Conservation (phyloP, 2,329 filamentous ascomycete genomes). For the Xylariaceae sp. region DNA sequence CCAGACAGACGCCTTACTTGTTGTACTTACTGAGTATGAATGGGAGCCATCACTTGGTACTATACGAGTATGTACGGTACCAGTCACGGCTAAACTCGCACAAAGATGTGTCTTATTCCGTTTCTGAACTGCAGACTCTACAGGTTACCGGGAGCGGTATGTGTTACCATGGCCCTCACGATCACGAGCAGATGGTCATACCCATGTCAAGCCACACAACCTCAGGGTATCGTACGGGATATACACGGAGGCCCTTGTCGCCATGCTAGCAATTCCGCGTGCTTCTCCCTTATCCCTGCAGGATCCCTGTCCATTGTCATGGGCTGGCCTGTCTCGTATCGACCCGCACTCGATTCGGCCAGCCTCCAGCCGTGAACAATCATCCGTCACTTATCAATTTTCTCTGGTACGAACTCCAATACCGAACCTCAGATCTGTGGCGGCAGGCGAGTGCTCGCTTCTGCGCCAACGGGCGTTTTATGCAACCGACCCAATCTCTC, state of each 20-base stretch:
- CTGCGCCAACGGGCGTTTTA: not conserved
- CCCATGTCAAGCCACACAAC: not conserved
- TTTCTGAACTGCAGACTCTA: no score
- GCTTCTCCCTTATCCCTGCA: not conserved
- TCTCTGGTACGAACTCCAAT: not conserved
- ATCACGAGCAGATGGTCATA: not conserved
- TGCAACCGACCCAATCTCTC: not conserved
- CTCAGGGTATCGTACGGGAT: not conserved
- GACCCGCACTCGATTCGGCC: constrained; percentile 20
- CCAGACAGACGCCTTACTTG: no score
- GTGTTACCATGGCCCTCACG: not conserved
- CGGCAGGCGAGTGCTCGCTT: not conserved
- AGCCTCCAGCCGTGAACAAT: constrained; percentile 5
- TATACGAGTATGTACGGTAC: no score
- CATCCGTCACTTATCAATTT: not conserved
- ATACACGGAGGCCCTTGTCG: constrained; percentile 6
- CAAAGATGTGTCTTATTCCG: no score
- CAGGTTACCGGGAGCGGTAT: no score
- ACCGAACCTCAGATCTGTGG: not conserved
- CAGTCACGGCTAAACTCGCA: no score
- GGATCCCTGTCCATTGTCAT: not conserved
- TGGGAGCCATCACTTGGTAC: no score
- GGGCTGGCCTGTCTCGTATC: constrained; percentile 20
- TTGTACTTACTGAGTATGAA: no score
- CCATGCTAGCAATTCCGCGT: constrained; percentile 12